phyloP scores from a whole-genome alignment of 1,284 basidiomycete genomes.

The Rhodotorula sp. region DNA sequence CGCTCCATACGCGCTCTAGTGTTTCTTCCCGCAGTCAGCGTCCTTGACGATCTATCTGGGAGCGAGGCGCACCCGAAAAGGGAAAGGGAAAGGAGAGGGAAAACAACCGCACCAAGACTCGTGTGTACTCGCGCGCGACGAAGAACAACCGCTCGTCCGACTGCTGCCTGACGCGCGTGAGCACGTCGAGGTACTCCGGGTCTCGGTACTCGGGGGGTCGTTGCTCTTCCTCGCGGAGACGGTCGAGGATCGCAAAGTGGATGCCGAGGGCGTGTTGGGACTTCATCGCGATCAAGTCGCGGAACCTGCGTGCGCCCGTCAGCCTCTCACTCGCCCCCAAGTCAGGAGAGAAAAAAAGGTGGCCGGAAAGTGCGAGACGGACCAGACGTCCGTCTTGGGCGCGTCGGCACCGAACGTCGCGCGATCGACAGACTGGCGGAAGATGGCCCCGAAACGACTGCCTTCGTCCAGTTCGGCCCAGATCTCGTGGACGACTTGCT shows the following conservation, averaged over 20 bases:
- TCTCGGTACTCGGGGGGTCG: neutral
- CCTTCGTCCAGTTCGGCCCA: conserved; percentile 31
- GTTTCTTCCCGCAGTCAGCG: neutral
- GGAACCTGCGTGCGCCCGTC: conserved; percentile 20
- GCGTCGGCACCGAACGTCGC: conserved; percentile 6
- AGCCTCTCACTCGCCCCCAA: neutral
- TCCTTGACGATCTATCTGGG: no score
- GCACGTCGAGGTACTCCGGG: conserved; percentile 17
- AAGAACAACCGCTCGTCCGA: conserved; percentile 23
- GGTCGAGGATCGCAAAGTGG: conserved; percentile 6
- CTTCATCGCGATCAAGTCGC: conserved; percentile 30
- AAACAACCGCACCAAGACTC: conserved; percentile 3
- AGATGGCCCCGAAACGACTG: conserved; percentile 12
- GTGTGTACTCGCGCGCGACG: conserved; percentile 17
- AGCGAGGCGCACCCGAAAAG: no score
- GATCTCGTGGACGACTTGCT: conserved; percentile 5
- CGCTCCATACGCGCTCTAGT: conserved; percentile 8
- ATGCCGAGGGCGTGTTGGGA: conserved; percentile 27
- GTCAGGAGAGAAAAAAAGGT: neutral
- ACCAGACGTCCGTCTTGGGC: conserved; percentile 29
- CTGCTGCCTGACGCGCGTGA: conserved; percentile 17
- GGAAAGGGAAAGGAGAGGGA: no score
- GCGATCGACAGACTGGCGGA: conserved; percentile 14
- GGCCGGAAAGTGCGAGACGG: neutral
- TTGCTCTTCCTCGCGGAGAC: conserved; percentile 22